Evolutionary conservation across 2,329 filamentous ascomycete genomes (phyloP).

Genomic region (Penicillium sp.): DNA sequence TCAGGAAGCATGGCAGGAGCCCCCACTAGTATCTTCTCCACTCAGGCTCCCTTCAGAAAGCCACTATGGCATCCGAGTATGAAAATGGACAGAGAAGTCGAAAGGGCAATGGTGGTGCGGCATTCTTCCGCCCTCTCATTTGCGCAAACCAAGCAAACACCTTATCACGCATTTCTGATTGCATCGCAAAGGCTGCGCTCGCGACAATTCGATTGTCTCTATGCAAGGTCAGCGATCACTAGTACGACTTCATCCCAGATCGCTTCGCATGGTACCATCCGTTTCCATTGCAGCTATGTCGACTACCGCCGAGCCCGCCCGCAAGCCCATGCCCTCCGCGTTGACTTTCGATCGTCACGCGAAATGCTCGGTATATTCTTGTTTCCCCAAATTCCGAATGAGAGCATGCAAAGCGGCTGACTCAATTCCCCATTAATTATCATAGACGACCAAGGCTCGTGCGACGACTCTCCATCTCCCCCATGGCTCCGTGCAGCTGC

Average conservation of each 20-base stretch:
- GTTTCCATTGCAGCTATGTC: slow-evolving; percentile 30
- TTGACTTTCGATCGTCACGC: slow-evolving; percentile 75
- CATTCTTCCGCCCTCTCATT: too few relatives aligned
- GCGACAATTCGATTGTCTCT: slow-evolving; percentile 3
- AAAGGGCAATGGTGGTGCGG: too few relatives aligned
- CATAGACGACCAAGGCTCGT: slow-evolving; percentile 86
- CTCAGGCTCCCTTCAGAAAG: too few relatives aligned
- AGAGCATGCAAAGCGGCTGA: slow-evolving; percentile 7
- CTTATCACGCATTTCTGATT: slow-evolving; percentile 21
- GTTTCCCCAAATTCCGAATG: slow-evolving; percentile 6
- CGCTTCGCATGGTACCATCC: neutral
- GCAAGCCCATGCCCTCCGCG: slow-evolving; percentile 53
- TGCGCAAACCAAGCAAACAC: slow-evolving; percentile 26
- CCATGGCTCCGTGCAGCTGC: slow-evolving; percentile 84
- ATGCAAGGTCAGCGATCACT: slow-evolving; percentile 20
- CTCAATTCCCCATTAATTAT: slow-evolving; percentile 1
- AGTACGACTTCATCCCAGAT: slow-evolving; percentile 9
- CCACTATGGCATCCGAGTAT: too few relatives aligned
- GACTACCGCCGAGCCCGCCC: slow-evolving; percentile 20
- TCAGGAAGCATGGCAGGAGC: neutral
- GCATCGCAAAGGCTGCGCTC: slow-evolving; percentile 11
- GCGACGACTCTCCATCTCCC: slow-evolving; percentile 84
- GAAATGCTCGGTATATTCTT: slow-evolving; percentile 66
- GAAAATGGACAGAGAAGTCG: too few relatives aligned
- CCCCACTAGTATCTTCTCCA: too few relatives aligned